Base-by-base conservation (phyloP, 108 stramenopile genomes). In the Cyclotella sp. region DNA sequence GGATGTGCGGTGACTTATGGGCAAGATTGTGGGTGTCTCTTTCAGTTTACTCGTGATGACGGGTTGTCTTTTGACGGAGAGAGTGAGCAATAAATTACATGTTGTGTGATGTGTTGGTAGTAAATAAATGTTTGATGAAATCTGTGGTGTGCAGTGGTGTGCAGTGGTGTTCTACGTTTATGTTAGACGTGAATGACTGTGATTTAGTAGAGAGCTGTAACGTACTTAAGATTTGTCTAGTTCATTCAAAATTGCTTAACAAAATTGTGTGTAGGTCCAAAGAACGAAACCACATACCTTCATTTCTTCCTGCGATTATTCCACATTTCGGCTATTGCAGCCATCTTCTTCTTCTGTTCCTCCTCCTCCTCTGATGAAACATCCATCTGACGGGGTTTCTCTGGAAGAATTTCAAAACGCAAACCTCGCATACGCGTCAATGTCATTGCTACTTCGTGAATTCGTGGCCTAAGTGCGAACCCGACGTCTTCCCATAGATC, bases 361-460 rank as follows among this genome's bases (percentile, higher is more conserved):
- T 83, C 85, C 28, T 79, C 79, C 58, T 87, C 79, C 58, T 87
- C 88, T 16, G 46, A 58, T 49, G 46, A 52, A n/a, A 84, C 84
- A 26, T 76, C 86, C 19, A 73, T 57, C 27, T 71, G 75, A 13
- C 78, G 78, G 0, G 68, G 62, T 69, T 82, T 82, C 22, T 84
- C 68, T 15, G 91, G 90, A 21, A 91, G 43, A 18, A 91, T 76
- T 44, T 93, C 92, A 52, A 95, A 72, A 46, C 61, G 43, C 54
- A 95, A 83, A 0, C 95, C 95, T 53, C 89, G 63, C 81, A 95
- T 80, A 27, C 95, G 85, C 22, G 89, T 90, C 15, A 95, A 64
- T 0, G 90, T 91, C 92, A 92, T 90, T 24, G 89, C 88, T 15
- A 95, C 82, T 77, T 95, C 95, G 61, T 89, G 89, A 21, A 74